A percentile compares a stretch with the other conserved stretches of the same genome.
Conservation (phyloP, 495 filamentous ascomycete genomes). For the Ascodesmis nigricans region DNA sequence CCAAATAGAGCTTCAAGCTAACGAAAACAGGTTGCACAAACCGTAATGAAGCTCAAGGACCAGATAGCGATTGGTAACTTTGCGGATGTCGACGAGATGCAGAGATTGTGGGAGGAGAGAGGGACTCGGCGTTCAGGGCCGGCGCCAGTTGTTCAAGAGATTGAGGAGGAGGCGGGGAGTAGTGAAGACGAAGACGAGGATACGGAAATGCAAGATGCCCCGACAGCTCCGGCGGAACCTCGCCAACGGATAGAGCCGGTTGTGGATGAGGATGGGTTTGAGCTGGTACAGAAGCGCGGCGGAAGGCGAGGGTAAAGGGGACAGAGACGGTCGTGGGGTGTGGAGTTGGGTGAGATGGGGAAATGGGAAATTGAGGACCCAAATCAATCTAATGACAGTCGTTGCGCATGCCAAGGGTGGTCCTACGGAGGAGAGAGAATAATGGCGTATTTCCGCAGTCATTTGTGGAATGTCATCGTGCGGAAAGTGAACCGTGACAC, state of each 20-base stretch:
- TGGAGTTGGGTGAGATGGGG: not conserved
- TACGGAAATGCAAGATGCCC: slow-evolving; percentile 57
- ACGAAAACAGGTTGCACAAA: slow-evolving; percentile 44
- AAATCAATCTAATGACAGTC: no score
- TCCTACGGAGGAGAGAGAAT: no score
- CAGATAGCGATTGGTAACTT: slow-evolving; percentile 44
- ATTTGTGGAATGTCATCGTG: no score
- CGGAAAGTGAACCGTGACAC: no score
- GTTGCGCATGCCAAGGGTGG: no score
- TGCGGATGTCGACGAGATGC: slow-evolving; percentile 41
- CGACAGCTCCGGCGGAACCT: slow-evolving; percentile 30
- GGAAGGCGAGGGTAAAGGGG: slow-evolving; percentile 42
- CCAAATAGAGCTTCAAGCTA: not conserved
- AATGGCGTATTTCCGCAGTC: no score
- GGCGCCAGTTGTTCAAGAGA: slow-evolving; percentile 27
- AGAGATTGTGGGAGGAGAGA: slow-evolving; percentile 38
- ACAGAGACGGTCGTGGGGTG: no score
- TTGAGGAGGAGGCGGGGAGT: slow-evolving; percentile 28
- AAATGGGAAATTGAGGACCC: no score
- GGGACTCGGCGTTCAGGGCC: slow-evolving; percentile 32
- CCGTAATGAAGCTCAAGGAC: slow-evolving; percentile 43
- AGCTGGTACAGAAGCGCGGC: slow-evolving; percentile 15
- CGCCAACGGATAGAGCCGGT: slow-evolving; percentile 48
- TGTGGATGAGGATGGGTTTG: slow-evolving; percentile 81
- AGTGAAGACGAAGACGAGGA: slow-evolving; percentile 33